Evolutionary conservation across 2,329 filamentous ascomycete genomes (phyloP).

Genomic region (Monosporascus sp.): DNA sequence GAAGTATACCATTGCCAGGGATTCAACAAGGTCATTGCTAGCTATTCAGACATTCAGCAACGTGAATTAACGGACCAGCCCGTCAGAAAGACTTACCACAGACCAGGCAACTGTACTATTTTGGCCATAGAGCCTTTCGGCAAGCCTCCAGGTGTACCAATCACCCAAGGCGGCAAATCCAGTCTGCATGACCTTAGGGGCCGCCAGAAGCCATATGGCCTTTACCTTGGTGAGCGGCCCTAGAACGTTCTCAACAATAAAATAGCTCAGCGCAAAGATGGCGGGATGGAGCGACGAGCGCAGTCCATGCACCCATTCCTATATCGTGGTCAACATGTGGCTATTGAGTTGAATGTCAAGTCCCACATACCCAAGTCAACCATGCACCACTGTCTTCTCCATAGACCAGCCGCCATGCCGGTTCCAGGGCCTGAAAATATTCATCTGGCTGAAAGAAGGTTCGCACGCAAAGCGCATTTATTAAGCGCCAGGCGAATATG

Average conservation of each 20-base stretch:
- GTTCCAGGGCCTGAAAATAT: constrained; percentile 92
- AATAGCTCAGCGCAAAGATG: constrained; percentile 75
- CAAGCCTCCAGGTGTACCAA: constrained; percentile 83
- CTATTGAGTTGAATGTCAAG: not conserved
- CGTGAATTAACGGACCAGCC: not conserved
- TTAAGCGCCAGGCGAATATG: constrained; percentile 64
- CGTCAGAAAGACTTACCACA: constrained; percentile 50
- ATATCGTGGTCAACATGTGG: constrained; percentile 11
- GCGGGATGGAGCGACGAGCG: constrained; percentile 89
- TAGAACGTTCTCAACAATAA: constrained; percentile 52
- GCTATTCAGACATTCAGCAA: constrained; percentile 36
- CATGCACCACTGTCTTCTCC: constrained; percentile 73
- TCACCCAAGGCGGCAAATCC: constrained; percentile 73
- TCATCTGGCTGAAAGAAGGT: constrained; percentile 99
- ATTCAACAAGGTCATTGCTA: constrained; percentile 66
- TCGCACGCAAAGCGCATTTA: constrained; percentile 71
- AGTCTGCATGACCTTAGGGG: constrained; percentile 73
- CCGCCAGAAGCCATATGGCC: constrained; percentile 62
- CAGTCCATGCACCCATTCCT: constrained; percentile 91
- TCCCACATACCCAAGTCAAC: constrained; percentile 80
- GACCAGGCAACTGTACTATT: constrained; percentile 60
- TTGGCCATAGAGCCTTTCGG: constrained; percentile 65
- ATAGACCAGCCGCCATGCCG: constrained; percentile 86
- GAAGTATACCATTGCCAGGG: constrained; percentile 98
- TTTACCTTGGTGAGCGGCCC: constrained; percentile 45